Conservation (phyloP, 1,139 yeast genomes). For the Hyphopichia khmerensis region DNA sequence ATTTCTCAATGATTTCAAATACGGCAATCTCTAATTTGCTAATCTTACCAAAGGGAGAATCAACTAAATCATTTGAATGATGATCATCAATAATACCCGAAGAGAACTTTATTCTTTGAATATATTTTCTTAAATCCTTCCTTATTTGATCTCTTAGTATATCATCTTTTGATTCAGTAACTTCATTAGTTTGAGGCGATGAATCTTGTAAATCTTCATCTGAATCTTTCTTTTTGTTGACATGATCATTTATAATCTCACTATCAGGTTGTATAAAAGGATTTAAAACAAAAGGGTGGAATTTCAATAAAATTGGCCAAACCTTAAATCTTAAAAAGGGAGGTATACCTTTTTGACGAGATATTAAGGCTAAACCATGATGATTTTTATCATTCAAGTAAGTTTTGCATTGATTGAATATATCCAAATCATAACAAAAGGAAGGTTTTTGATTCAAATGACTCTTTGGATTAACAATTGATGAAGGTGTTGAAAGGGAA, state of each 20-base stretch:
- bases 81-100: not conserved
- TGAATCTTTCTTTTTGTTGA: not conserved
- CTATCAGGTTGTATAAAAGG: constrained; percentile 69
- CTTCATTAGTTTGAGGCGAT: not conserved
- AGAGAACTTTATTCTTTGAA: constrained; percentile 37
- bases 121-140: constrained; percentile 53
- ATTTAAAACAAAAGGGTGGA: constrained; percentile 79
- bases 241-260: constrained; percentile 14
- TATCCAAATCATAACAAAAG: constrained; percentile 41
- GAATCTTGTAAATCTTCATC: not conserved
- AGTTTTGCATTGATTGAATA: constrained; percentile 35
- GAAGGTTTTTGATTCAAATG: constrained; percentile 24
- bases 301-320: constrained; percentile 81
- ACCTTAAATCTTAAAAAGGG: constrained; percentile 74
- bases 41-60: constrained; percentile 7
- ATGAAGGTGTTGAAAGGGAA: not conserved
- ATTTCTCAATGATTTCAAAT: constrained; percentile 56
- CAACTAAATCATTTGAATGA: constrained; percentile 1
- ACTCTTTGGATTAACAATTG: constrained; percentile 1
- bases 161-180: constrained; percentile 16
- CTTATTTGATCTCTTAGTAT: constrained; percentile 33
- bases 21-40: constrained; percentile 49
- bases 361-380: constrained; percentile 72
- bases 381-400: constrained; percentile 54
- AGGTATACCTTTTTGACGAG: constrained; percentile 84